Evolutionary conservation across 371 early-diverging fungal species (phyloP), one percentile per base, ranked within the genome.

Genomic region (Actinomortierella wolfii): DNA sequence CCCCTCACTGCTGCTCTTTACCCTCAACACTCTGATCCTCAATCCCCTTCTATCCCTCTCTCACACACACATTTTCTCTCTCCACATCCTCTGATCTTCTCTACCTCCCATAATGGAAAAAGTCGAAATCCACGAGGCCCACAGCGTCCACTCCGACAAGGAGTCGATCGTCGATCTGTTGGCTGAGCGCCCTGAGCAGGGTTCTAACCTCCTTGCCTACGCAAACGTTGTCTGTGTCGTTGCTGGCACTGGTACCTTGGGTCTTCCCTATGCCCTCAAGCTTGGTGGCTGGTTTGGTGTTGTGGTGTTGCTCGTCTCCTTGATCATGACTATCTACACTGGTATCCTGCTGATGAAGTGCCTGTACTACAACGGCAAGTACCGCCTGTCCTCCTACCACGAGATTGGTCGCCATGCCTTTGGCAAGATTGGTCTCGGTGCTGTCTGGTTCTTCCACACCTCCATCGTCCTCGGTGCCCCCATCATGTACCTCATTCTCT

Each of bases 201-300:
- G 71, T 21, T 71, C 75, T 41, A 74, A 54, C 61, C 59, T 79
- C 26, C 78, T 74, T 8, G 84, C 85, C 5, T 85, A 80, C 51
- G 79, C 83, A 46, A 90, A 86, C 64, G 80, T 90, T 14, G 87
- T 89, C 21, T 92, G 95, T 78, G 90, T 93, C 17, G 86, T 92
- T 11, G 92, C 93, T 13, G 95, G 95, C 44, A 71, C 92, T 17
- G 96, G 96, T 25, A 86, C 93, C 6, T 81, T 94, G 7, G 92
- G 93, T 62, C 81, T 96, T 18, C 93, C 94, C n/a, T 91, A 84
- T 57, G 90, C 93, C 21, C 77, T 96, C 20, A 79, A 65, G n/a
- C 81, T 89, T 59, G 89, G 92, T 55, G 95, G 95, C 3, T 95
- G 96, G 96, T 73, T 89, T 40, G 89, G 90, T 56, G 57, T 91